A percentile compares a stretch with the other conserved stretches of the same genome.
These are phyloP conservation scores for Eutrema japonicum DNA, from an alignment of 345 rosid species.

Conservation along the genomic window DNA sequence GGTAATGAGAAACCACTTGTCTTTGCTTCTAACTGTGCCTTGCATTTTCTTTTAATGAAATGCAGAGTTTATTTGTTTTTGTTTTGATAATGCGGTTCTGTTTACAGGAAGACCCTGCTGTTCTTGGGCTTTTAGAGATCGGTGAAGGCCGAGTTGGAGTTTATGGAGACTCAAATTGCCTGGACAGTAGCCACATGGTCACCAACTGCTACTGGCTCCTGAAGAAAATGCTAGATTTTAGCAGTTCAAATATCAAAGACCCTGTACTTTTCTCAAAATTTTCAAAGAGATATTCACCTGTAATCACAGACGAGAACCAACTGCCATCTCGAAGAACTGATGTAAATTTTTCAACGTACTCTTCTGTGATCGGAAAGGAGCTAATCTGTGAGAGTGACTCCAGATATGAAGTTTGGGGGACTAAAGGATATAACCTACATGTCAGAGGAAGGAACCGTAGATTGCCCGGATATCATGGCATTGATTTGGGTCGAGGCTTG, in stretches of 20 bases:
- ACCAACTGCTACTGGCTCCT: conserved; percentile 96
- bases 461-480: conserved; percentile 68
- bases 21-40: conserved; percentile 8
- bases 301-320: conserved; percentile 65
- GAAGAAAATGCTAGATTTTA: conserved; percentile 81
- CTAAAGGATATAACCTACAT: conserved; percentile 78
- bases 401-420: conserved; percentile 94
- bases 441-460: conserved; percentile 73
- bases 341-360: conserved; percentile 79
- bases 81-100: conserved; percentile 19
- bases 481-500: conserved; percentile 63
- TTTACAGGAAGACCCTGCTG: conserved; percentile 79
- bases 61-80: background rate
- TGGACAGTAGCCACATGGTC: conserved; percentile 98
- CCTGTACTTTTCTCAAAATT: conserved; percentile 72
- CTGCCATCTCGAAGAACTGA: conserved; percentile 91
- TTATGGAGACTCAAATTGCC: conserved; percentile 95
- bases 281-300: conserved; percentile 54
- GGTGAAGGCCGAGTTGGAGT: conserved; percentile 88
- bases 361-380: conserved; percentile 79
- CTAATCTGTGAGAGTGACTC: conserved; percentile 77
- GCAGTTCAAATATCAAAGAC: conserved; percentile 69
- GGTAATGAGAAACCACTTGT: conserved; percentile 44
- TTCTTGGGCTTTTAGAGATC: conserved; percentile 78
- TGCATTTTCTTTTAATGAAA: conserved; percentile 1